phyloP scores from a whole-genome alignment of 2,329 filamentous ascomycete genomes.

The Paramyrothecium sp. region DNA sequence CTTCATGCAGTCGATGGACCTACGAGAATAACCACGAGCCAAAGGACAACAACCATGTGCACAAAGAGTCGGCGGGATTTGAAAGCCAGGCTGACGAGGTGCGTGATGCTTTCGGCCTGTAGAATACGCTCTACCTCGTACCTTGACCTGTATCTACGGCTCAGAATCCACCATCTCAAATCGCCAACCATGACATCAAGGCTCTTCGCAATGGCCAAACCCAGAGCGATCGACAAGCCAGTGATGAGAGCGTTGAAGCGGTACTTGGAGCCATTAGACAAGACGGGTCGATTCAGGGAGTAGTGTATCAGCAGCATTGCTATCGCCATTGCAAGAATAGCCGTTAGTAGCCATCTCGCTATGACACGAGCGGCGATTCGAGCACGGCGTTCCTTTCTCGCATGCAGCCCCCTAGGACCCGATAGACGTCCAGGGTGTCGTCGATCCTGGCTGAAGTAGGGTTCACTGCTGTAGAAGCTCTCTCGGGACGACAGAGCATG shows the following conservation, averaged over 20 bases:
- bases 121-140: slow-evolving; percentile 21
- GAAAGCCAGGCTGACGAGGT: not conserved
- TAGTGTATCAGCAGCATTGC: slow-evolving; percentile 19
- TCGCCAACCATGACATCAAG: slow-evolving; percentile 34
- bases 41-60: not conserved
- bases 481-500: too few relatives aligned
- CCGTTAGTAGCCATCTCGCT: too few relatives aligned
- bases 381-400: too few relatives aligned
- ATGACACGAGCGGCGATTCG: too few relatives aligned
- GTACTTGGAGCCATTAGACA: slow-evolving; percentile 26
- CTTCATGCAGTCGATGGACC: too few relatives aligned
- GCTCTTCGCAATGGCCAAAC: slow-evolving; percentile 31
- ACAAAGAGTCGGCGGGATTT: not conserved
- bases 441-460: too few relatives aligned
- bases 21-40: not conserved
- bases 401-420: too few relatives aligned
- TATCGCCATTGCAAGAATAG: too few relatives aligned
- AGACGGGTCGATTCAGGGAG: slow-evolving; percentile 16
- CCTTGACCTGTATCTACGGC: slow-evolving; percentile 24
- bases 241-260: slow-evolving; percentile 34
- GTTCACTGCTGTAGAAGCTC: too few relatives aligned
- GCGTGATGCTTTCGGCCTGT: not conserved
- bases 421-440: too few relatives aligned
- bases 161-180: slow-evolving; percentile 36
- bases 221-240: slow-evolving; percentile 31